phyloP scores from a whole-genome alignment of 352 stramenopile genomes.

The Globisporangium recalcitrans region DNA sequence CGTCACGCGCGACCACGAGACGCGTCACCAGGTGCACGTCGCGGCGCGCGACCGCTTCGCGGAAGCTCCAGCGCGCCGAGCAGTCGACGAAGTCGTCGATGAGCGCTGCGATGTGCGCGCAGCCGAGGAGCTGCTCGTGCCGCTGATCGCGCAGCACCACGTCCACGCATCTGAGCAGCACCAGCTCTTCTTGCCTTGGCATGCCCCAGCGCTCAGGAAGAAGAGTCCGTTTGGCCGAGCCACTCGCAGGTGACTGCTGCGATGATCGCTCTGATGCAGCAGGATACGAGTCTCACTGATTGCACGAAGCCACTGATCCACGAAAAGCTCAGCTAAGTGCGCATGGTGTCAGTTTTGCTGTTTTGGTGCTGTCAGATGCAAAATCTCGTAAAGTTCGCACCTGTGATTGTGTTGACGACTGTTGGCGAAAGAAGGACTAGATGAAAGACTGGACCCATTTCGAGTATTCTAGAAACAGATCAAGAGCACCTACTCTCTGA shows the following conservation, averaged over 20 bases:
- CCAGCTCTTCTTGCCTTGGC: neutral
- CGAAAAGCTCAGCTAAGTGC: no score
- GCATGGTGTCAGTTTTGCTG: no score
- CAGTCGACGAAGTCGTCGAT: slow-evolving; percentile 12
- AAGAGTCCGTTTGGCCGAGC: neutral
- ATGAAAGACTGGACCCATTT: neutral
- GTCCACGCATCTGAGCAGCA: slow-evolving; percentile 3
- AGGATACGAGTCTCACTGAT: no score
- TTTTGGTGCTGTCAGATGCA: no score
- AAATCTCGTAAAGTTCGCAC: neutral
- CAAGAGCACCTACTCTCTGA: no score
- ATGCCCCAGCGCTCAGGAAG: neutral
- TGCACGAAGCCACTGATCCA: no score
- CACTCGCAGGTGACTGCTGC: no score
- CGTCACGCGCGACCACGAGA: slow-evolving; percentile 3
- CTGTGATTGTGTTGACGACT: neutral
- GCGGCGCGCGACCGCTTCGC: neutral
- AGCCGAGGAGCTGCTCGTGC: slow-evolving; percentile 7
- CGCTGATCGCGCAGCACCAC: slow-evolving; percentile 8
- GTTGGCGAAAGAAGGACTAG: neutral
- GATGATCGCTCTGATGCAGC: no score
- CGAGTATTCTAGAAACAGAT: neutral
- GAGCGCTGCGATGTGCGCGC: slow-evolving; percentile 1
- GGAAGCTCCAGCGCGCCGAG: slow-evolving; percentile 5
- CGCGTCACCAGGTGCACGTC: slow-evolving; percentile 9